These are phyloP conservation scores for Tolypocladium inflatum DNA, from an alignment of 2,329 filamentous ascomycete species.

Conservation along the genomic window DNA sequence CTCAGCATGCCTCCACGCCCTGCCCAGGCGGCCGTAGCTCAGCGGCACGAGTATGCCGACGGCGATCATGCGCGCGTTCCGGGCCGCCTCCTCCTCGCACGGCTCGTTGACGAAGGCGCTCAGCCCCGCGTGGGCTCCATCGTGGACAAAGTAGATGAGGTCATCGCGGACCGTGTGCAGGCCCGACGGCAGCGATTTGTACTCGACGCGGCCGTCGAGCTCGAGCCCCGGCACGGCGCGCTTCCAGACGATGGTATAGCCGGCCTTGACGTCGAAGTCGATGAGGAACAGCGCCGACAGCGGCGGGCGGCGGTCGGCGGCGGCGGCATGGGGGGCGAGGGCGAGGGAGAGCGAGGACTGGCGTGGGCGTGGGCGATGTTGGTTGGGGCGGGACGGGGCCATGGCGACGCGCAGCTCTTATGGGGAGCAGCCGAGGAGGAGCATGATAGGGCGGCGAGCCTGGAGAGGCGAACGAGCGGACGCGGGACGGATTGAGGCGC, in stretches of 20 bases:
- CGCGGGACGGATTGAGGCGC: not conserved
- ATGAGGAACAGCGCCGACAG: conserved; percentile 79
- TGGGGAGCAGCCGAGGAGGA: conserved; percentile 12
- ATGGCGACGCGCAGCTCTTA: conserved; percentile 15
- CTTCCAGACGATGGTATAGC: conserved; percentile 88
- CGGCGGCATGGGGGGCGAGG: conserved; percentile 17
- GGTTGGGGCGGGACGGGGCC: conserved; percentile 29
- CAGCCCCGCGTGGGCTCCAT: conserved; percentile 68
- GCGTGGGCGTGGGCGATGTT: conserved; percentile 15
- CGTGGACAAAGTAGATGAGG: conserved; percentile 89
- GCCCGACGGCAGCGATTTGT: conserved; percentile 90
- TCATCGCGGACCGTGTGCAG: conserved; percentile 83
- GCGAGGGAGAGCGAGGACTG: conserved; percentile 25
- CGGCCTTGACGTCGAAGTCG: conserved; percentile 85
- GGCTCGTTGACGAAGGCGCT: conserved; percentile 85
- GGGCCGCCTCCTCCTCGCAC: conserved; percentile 63
- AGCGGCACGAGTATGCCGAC: conserved; percentile 83
- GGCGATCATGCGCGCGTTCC: conserved; percentile 87
- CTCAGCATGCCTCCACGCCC: conserved; percentile 81
- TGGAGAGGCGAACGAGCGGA: not conserved
- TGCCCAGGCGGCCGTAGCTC: conserved; percentile 74
- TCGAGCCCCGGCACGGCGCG: conserved; percentile 57
- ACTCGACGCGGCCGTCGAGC: conserved; percentile 85
- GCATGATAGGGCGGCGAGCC: conserved; percentile 14
- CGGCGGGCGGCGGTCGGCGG: conserved; percentile 20